Evolutionary conservation across 1,139 yeast genomes (phyloP), one percentile per base, ranked within the genome.

Genomic region (Diutina siamensis): DNA sequence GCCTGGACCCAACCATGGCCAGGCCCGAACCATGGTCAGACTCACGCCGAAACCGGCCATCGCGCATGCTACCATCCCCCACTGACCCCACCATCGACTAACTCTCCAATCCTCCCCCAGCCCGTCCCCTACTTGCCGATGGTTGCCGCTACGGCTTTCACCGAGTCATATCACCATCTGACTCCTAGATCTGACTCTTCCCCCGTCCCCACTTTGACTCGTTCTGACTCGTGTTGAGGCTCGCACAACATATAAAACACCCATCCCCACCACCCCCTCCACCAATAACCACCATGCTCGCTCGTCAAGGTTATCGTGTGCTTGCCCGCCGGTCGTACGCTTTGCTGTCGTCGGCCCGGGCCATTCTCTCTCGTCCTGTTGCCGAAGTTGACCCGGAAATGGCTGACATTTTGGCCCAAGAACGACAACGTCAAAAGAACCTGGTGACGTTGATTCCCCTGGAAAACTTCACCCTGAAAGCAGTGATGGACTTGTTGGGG

Each of bases 401-500:
- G 54, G 84, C 81, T 53, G 71, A 73, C 53, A 86, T 88, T 69
- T 79, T 88, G 65, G 77, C 81, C 59, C 87, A 83, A 63, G 98
- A 92, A 71, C 78, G 84, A 57, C 81, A 80, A 58, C 85, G 98
- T 73, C 98, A 92, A 73, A 83, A 80, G 71, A 95, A 87, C 67
- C 87, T 96, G 33, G 83, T 92, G 61, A 95, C 87, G 47, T 74
- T 92, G 65, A 92, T 92, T 65, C 96, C 98, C 33, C 85, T 95
- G 47, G 98, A 92, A 70, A 92, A 92, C 68, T 92, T 89, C 76
- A 92, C 98, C 53, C 85, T 97, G 54, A 85, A 88, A 54, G 83
- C 97, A 35, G 98, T 92, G 41, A 86, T 89, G 67, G 97, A 92
- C 65, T 94, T 95, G 47, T 78, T 92, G 63, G 97, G 97, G 62